Conservation (phyloP, 2,329 filamentous ascomycete species). For the Colletotrichum neosansevieriae region DNA sequence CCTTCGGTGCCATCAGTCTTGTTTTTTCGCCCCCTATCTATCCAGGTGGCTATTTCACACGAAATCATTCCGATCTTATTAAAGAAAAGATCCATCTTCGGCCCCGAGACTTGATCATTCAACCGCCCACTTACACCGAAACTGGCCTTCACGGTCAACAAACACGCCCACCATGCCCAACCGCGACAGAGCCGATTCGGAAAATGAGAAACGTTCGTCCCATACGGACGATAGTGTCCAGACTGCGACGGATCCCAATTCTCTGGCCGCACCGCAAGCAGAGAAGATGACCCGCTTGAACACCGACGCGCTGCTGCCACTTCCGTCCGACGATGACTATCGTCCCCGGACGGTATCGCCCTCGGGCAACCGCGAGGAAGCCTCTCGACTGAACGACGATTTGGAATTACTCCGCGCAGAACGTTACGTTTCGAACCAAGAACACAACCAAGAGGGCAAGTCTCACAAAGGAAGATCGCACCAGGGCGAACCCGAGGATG, state of each 20-base stretch:
- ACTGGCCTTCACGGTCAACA: background rate
- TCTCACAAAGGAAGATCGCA: conserved; percentile 50
- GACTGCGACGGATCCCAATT: conserved; percentile 32
- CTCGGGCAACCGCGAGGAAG: conserved; percentile 45
- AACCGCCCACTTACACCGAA: conserved; percentile 11
- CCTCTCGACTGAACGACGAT: conserved; percentile 59
- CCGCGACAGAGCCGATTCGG: conserved; percentile 31
- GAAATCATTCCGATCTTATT: too few species aligned
- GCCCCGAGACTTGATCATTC: too few species aligned
- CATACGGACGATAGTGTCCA: conserved; percentile 39
- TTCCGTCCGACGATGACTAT: background rate
- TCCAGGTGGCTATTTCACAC: background rate
- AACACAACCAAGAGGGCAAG: conserved; percentile 47
- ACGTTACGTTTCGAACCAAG: conserved; percentile 58
- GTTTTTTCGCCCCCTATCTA: background rate
- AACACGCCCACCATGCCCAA: conserved; percentile 28
- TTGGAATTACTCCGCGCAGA: conserved; percentile 63
- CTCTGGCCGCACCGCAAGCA: conserved; percentile 5
- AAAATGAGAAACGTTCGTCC: conserved; percentile 42
- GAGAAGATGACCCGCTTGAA: conserved; percentile 25
- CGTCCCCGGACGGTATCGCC: conserved; percentile 19
- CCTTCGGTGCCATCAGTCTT: background rate
- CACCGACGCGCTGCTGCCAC: conserved; percentile 25
- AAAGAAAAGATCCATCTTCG: too few species aligned
- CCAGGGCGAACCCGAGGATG: conserved; percentile 56